Base-by-base conservation (phyloP, 2,329 filamentous ascomycete species). In the Drechslera avenae region DNA sequence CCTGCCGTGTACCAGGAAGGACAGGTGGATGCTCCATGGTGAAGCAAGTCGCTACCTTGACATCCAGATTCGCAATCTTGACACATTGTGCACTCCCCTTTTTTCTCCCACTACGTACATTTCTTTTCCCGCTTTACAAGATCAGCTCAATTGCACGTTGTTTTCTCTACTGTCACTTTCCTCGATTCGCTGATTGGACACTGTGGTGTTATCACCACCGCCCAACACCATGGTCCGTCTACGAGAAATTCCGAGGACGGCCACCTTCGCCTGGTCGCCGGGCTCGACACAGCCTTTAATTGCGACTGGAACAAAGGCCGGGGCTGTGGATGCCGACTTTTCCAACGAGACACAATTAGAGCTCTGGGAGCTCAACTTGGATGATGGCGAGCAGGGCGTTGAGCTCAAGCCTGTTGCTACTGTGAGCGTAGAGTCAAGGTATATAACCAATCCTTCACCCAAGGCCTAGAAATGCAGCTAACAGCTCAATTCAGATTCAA, bases 301-400 rank as follows among this genome's bases (percentile, higher is more conserved):
- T 59, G 93, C 91, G 54, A 99, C 94, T 21, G 94, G 94, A 66
- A 99, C 94, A 39, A 87, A 92, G 64, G 92, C 94, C 55, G 94
- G 94, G 58, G 94, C 94, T 66, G 91, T 99, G 34, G 91, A 96
- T 76, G 92, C 90, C 65, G 92, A 97, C 75, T 99, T 99, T 77
- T 97, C 94, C 21, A 94, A 94, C 75, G 92, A 97, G 74, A 97
- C 91, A 59, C 93, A 93, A 78, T 80, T 99, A 50, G 94, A 99
- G 79, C 82, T 99, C 54, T 99, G 94, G 94, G 91, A 97, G 76
- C 81, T 99, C 62, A 87, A 85, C 69, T 81, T 97, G 61, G 90
- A 95, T 74, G 86, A 86, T 74, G 77, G 85, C 56, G 82, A 88
- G 54, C 86, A 89, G 68, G 86, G 86, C 47, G 81, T 90, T 46